These are phyloP conservation scores for Margaritispora aquatica DNA, from an alignment of 495 filamentous ascomycete species.

Conservation along the genomic window DNA sequence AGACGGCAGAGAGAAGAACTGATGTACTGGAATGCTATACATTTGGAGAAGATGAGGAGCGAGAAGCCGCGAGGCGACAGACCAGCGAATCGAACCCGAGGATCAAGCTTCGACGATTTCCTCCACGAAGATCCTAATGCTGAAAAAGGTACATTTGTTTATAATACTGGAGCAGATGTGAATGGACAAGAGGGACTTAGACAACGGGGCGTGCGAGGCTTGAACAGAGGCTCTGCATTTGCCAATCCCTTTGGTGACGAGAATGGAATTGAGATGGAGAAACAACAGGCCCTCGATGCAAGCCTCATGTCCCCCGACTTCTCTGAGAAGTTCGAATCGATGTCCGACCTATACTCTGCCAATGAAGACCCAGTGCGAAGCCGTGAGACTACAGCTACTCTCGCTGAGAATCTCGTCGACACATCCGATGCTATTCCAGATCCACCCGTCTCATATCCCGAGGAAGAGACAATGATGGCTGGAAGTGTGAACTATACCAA, in stretches of 20 bases:
- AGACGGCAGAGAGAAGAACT: slow-evolving; percentile 68
- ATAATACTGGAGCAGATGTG: slow-evolving; percentile 39
- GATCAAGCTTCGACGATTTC: slow-evolving; percentile 49
- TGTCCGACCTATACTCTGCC: slow-evolving; percentile 42
- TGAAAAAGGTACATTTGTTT: slow-evolving; percentile 44
- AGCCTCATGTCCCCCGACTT: slow-evolving; percentile 37
- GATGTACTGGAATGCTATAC: slow-evolving; percentile 54
- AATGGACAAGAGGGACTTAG: slow-evolving; percentile 29
- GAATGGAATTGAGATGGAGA: slow-evolving; percentile 39
- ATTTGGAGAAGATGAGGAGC: slow-evolving; percentile 20
- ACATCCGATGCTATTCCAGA: slow-evolving; percentile 21
- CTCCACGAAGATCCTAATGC: slow-evolving; percentile 33
- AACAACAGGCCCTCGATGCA: slow-evolving; percentile 24
- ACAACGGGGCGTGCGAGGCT: slow-evolving; percentile 44
- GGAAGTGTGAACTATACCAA: slow-evolving; percentile 14
- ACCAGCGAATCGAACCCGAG: slow-evolving; percentile 20
- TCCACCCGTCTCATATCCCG: slow-evolving; percentile 19
- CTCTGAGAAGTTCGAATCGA: slow-evolving; percentile 29
- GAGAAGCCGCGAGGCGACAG: slow-evolving; percentile 13
- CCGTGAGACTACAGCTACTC: slow-evolving; percentile 15
- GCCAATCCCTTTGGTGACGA: slow-evolving; percentile 58
- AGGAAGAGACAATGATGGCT: slow-evolving; percentile 10
- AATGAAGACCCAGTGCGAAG: slow-evolving; percentile 7
- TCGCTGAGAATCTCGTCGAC: slow-evolving; percentile 19
- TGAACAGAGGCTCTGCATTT: slow-evolving; percentile 41